Evolutionary conservation across 768 basidiomycete genomes (phyloP), one percentile per base, ranked within the genome.

Genomic region (Gymnopilus junonius): DNA sequence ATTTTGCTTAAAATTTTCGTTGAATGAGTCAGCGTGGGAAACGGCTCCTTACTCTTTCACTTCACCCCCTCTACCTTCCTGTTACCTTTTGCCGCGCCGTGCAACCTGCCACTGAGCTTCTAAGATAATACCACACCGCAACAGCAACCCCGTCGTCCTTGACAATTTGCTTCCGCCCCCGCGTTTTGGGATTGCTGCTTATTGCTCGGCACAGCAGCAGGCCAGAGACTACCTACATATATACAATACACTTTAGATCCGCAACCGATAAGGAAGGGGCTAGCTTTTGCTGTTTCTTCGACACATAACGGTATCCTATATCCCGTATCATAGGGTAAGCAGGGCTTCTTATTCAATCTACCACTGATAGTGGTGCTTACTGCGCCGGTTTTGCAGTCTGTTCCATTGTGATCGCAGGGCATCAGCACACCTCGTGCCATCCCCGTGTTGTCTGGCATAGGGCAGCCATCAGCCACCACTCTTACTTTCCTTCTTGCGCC

Each of bases 21-120:
- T 55, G 54, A 55, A 55, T 55, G 54, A 55, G 54, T 55, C 54
- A 55, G 54, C 54, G 54, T 55, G 54, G 54, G 54, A 55, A 55
- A 39, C 6, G 11, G n/a, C 2, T 4, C 25, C 35, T 29, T 23
- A 15, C 54, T 0, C 17, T 37, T 54, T 17, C 53, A 6, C 21
- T 23, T 37, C 31, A 4, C 6, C 45, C 45, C 25, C 45, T 25
- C 20, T 32, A 17, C 29, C 7, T 17, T 50, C 27, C 34, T 6
- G 17, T 15, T 46, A 8, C 8, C 43, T 46, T 8, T 11, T 4
- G 12, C 48, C 17, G 3, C 27, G 45, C 45, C 45, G 45, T 27
- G 23, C 21, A 25, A 48, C 23, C 45, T 48, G 45, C 23, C 45
- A 25, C 21, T 43, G 42, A 14, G 8, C 21, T 43, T 46, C 25